Conservation (phyloP, 495 filamentous ascomycete species). For the Neurospora sp. region DNA sequence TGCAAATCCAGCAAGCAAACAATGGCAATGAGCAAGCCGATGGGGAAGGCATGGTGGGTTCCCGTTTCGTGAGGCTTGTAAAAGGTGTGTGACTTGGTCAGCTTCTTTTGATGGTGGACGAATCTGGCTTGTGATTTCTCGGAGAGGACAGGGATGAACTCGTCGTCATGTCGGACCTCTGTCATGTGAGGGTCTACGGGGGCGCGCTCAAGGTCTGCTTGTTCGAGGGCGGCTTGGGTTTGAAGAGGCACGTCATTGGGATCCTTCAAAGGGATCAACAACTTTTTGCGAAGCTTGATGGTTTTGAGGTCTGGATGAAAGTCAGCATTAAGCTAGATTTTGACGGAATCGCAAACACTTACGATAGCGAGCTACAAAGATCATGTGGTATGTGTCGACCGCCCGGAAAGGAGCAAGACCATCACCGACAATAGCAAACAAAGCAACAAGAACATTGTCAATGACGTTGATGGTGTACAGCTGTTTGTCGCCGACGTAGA, state of each 20-base stretch:
- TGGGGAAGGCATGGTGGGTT: conserved; percentile 69
- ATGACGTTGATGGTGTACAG: conserved; percentile 63
- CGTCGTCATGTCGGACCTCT: conserved; percentile 29
- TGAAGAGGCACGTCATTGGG: conserved; percentile 58
- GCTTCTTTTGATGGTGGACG: conserved; percentile 62
- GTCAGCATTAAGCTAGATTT: neutral
- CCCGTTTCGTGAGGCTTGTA: conserved; percentile 77
- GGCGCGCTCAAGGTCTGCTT: conserved; percentile 20
- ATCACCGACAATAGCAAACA: conserved; percentile 71
- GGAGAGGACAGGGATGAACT: conserved; percentile 45
- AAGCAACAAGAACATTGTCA: conserved; percentile 64
- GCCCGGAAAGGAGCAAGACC: conserved; percentile 66
- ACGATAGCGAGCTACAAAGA: conserved; percentile 48
- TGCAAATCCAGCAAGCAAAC: conserved; percentile 69
- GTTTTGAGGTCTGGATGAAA: conserved; percentile 48
- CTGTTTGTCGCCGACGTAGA: conserved; percentile 65
- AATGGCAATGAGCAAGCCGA: conserved; percentile 57
- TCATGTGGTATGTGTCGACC: conserved; percentile 76
- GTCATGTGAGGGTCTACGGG: neutral
- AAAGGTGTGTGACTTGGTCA: conserved; percentile 68
- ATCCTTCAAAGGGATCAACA: conserved; percentile 54
- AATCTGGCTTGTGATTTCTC: conserved; percentile 52
- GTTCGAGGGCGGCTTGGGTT: conserved; percentile 36
- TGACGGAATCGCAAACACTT: neutral
- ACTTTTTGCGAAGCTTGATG: conserved; percentile 56